Evolutionary conservation across 2,329 filamentous ascomycete species (phyloP), one percentile per base, ranked within the genome.

Genomic region (Incumbomyces lentus): DNA sequence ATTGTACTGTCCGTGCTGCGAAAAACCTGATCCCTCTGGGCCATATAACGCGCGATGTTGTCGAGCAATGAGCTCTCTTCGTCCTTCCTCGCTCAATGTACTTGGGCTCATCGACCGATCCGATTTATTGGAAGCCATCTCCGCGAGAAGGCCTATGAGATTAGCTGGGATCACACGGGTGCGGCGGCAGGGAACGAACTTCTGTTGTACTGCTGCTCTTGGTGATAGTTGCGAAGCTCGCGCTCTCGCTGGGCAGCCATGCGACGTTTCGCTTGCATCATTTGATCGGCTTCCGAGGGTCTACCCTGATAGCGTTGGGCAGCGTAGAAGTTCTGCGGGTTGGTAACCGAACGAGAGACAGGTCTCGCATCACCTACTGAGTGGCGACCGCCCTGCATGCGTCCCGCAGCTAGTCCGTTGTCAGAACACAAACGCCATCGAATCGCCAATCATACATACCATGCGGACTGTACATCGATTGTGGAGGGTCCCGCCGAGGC

Each of bases 141-240:
- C 79, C 72, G 78, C 74, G 74, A 79, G 65, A 67, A 79, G 70
- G 69, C 75, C 76, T 79, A 61, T 14, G 42, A 31, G 7, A 30
- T 45, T 45, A 45, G 42, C 42, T 45, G 34, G 11, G 6, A 64
- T 66, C 62, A 62, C 57, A 58, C 59, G 60, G 63, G 65, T 55
- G 64, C 68, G 29, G 34, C 16, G 13, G 34, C 19, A 16, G 26
- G 37, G 32, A 46, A 52, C 44, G 46, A 72, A 96, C 92, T 95
- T 86, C 90, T 83, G 76, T 96, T 94, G 73, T 94, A 96, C 81
- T 98, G 92, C 79, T 98, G 92, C 79, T 98, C 92, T 73, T 95
- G 93, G 73, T 98, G 92, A 73, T 96, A 95, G 72, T 96, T 98
- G 70, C 92, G 87, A 69, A 98, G 82, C 75, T 98, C 92, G 70